Conservation (phyloP, 2,329 filamentous ascomycete genomes). For the Cryoendolithus antarcticus region DNA sequence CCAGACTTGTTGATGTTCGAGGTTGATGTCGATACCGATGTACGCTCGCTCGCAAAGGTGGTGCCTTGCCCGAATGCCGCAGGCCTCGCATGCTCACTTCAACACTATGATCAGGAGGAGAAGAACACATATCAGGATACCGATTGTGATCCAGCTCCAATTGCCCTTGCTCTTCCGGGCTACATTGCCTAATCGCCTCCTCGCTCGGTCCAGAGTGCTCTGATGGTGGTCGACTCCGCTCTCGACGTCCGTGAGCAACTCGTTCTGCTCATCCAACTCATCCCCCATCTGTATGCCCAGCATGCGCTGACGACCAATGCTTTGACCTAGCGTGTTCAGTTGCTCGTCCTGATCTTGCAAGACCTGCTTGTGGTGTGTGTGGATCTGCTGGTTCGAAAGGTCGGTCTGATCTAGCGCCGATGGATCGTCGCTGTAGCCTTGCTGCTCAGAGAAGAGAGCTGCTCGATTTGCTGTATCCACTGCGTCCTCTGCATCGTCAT, state of each 20-base stretch:
- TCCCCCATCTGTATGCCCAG: constrained; percentile 92
- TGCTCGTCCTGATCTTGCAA: constrained; percentile 86
- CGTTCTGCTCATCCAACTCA: constrained; percentile 82
- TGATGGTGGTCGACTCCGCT: constrained; percentile 70
- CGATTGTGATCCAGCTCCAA: constrained; percentile 76
- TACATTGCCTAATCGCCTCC: constrained; percentile 58
- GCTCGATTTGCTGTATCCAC: constrained; percentile 40
- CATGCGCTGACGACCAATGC: constrained; percentile 79
- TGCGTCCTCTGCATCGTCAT: constrained; percentile 30
- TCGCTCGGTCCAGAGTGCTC: constrained; percentile 61
- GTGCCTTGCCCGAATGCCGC: constrained; percentile 53
- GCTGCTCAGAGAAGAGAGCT: constrained; percentile 38
- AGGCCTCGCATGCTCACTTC: constrained; percentile 66
- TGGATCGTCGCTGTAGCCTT: constrained; percentile 57
- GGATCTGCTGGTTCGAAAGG: constrained; percentile 73
- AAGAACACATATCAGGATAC: constrained; percentile 65
- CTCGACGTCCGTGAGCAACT: constrained; percentile 83
- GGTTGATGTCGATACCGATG: too few species aligned
- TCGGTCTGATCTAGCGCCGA: constrained; percentile 38
- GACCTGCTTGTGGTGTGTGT: constrained; percentile 69
- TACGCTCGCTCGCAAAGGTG: too few species aligned
- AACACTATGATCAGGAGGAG: constrained; percentile 70
- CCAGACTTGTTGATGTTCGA: too few species aligned
- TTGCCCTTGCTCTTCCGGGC: constrained; percentile 67
- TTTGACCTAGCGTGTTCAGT: constrained; percentile 75